phyloP scores from a whole-genome alignment of 352 stramenopile genomes.

The Phytophthora cryptogea region DNA sequence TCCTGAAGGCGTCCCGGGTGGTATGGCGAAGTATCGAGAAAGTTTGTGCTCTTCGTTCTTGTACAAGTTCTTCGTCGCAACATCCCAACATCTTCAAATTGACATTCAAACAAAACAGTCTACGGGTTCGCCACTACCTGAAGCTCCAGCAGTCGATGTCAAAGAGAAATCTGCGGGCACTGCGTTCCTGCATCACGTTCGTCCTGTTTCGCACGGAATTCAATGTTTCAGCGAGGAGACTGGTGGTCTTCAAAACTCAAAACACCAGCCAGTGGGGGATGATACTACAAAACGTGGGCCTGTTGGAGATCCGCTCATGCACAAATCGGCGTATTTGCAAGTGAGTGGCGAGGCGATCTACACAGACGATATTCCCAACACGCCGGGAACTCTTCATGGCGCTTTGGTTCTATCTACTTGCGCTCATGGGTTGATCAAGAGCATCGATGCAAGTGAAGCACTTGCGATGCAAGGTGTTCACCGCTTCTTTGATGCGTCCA shows the following conservation, averaged over 20 bases:
- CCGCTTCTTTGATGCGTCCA: conserved; percentile 79
- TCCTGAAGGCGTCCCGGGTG: conserved; percentile 90
- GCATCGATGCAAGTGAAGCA: conserved; percentile 84
- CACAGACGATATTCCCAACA: conserved; percentile 93
- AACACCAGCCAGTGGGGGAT: conserved; percentile 54
- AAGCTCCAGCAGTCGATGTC: conserved; percentile 36
- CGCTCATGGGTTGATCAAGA: conserved; percentile 81
- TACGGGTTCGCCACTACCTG: conserved; percentile 20
- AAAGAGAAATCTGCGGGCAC: conserved; percentile 52
- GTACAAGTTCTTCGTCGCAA: conserved; percentile 94
- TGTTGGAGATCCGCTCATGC: conserved; percentile 91
- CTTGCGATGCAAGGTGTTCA: conserved; percentile 90
- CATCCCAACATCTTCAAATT: conserved; percentile 57
- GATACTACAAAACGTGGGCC: conserved; percentile 47
- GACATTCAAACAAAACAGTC: conserved; percentile 30
- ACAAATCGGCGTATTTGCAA: conserved; percentile 93
- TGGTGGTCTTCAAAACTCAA: conserved; percentile 68
- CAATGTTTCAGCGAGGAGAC: conserved; percentile 66
- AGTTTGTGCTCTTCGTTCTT: conserved; percentile 94
- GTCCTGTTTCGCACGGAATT: conserved; percentile 54
- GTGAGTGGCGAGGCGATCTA: conserved; percentile 96
- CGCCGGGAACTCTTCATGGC: conserved; percentile 87
- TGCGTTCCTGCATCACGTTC: conserved; percentile 64
- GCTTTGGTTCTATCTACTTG: conserved; percentile 91
- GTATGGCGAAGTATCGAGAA: conserved; percentile 95